Base-by-base conservation (phyloP, 148 eudicot genomes). In the Arbutus unedo region DNA sequence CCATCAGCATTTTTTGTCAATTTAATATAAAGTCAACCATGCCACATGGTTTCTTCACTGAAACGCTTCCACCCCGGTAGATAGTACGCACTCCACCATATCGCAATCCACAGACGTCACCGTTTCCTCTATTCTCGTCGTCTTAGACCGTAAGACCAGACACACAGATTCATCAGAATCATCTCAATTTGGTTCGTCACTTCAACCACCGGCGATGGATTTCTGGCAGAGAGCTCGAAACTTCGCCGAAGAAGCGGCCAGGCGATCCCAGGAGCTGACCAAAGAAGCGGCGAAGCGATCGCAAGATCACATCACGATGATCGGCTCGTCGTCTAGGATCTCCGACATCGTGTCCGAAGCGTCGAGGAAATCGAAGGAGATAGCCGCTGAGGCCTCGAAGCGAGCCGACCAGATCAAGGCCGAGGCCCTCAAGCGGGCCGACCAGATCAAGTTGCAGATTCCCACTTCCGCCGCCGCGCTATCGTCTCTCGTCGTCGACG, bases 221-320 rank as follows among this genome's bases (percentile, higher is more conserved):
- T 84, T 96, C 48, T 96, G 98, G 98, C 87, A 83, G 78, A 85
- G 83, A 87, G 98, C 96, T 15, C 90, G 90, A 15, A 91, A 47
- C n/a, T 89, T 93, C 78, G 98, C 98, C 45, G 93, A 90, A 81
- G 98, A 93, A 76, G 93, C 98, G 0, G 97, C 98, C 4, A 91
- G 87, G 82, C 83, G 86, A 50, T 90, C 97, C 0, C 93, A 92
- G 16, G 91, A 91, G 74, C 86, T 91, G 2, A 88, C 95, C 4
- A 79, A 48, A 47, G 92, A 89, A 59, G 91, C 93, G 0, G 91
- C 91, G 0, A 84, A 83, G 77, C 84, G 87, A n/a, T 91, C 95
- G 0, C 93, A 92, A 79, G 89, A 91, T 64, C 83, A 31, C 71
- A 66, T 66, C 43, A 25, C 91, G 77, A 87, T 90, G 0, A 84